Evolutionary conservation across 2,329 filamentous ascomycete genomes (phyloP).

Genomic region (Phialocephala sp.): DNA sequence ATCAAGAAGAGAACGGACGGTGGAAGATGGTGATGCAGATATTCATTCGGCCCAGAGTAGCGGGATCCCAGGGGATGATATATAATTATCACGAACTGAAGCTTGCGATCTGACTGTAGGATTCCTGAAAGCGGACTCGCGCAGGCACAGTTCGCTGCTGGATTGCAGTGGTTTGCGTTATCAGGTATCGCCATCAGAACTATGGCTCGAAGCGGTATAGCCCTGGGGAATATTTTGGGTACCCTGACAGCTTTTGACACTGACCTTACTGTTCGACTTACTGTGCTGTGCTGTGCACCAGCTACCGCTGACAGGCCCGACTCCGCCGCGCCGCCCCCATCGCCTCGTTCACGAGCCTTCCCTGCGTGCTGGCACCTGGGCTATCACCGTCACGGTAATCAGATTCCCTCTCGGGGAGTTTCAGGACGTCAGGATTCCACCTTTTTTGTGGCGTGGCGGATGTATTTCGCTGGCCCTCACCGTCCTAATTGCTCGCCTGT

Average conservation of each 20-base stretch:
- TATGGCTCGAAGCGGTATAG: not conserved
- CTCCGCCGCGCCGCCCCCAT: conserved; percentile 5
- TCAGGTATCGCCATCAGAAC: not conserved
- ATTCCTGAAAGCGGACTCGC: conserved; percentile 1
- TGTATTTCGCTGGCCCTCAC: not conserved
- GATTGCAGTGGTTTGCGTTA: not conserved
- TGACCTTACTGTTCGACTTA: too few relatives aligned
- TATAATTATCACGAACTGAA: not conserved
- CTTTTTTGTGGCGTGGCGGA: not conserved
- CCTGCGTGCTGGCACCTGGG: not conserved
- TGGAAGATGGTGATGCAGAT: not conserved
- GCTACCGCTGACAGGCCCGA: conserved; percentile 9
- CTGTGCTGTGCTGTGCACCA: not conserved
- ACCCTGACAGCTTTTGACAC: not conserved
- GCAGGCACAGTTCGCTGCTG: not conserved
- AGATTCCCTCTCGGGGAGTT: conserved; percentile 1
- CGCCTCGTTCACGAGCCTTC: not conserved
- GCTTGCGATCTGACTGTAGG: conserved; percentile 6
- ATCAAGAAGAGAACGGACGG: not conserved
- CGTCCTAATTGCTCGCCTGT: not conserved
- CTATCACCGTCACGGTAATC: not conserved
- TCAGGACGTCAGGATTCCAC: not conserved
- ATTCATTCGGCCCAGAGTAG: not conserved
- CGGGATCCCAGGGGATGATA: conserved; percentile 7
- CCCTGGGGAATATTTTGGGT: conserved; percentile 5